Evolutionary conservation across 108 stramenopile genomes (phyloP).

Genomic region (Fragilaria radians): DNA sequence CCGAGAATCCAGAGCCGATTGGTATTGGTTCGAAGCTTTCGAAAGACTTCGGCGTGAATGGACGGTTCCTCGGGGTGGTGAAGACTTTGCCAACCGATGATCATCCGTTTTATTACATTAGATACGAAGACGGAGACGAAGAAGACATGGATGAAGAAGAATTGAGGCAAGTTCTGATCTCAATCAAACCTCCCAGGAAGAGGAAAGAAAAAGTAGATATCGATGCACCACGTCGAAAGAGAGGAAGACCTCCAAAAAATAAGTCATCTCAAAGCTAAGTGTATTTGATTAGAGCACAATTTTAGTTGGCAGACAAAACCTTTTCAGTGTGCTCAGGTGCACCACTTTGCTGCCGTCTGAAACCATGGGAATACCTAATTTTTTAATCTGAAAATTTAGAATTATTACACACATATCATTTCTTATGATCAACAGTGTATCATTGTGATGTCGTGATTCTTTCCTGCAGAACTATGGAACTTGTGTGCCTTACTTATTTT

Average conservation of each 20-base stretch:
- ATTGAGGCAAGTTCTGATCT: neutral
- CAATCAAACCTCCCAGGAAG: neutral
- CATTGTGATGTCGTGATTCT: too few species aligned
- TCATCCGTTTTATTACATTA: conserved; percentile 1
- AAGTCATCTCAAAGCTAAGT: neutral
- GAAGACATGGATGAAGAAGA: conserved; percentile 13
- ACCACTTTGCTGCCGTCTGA: neutral
- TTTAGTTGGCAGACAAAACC: neutral
- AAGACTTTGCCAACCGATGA: conserved; percentile 4
- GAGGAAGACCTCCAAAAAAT: neutral
- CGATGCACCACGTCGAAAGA: neutral
- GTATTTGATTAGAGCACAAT: neutral
- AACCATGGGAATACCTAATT: too few species aligned
- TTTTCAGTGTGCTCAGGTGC: neutral
- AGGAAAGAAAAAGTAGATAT: neutral
- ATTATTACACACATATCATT: too few species aligned
- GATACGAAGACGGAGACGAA: conserved; percentile 19
- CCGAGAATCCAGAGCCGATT: neutral
- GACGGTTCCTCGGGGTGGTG: conserved; percentile 4
- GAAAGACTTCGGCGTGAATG: conserved; percentile 10
- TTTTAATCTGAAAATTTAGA: too few species aligned
- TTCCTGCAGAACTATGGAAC: too few species aligned
- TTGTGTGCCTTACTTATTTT: conserved; percentile 18
- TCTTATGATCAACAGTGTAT: too few species aligned
- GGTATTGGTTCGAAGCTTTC: conserved; percentile 7